phyloP scores from a whole-genome alignment of 805 yeast genomes.

The Yarrowia sp. region DNA sequence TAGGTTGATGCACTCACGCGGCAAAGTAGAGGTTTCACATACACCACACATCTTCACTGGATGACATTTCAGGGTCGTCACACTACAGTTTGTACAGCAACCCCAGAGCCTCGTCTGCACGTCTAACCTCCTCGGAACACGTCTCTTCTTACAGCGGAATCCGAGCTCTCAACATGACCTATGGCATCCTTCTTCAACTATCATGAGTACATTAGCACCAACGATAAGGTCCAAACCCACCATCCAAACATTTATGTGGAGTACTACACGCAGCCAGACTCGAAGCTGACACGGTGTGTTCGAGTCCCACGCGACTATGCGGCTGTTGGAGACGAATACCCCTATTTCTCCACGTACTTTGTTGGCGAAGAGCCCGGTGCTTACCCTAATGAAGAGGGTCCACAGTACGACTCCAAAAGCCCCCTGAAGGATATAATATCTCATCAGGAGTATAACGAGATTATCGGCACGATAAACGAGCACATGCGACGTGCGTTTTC shows the following conservation, averaged over 20 bases:
- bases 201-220: conserved; percentile 28
- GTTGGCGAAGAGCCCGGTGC: conserved; percentile 36
- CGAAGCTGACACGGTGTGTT: conserved; percentile 9
- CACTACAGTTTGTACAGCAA: conserved; percentile 3
- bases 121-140: background rate
- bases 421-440: conserved; percentile 26
- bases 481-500: conserved; percentile 32
- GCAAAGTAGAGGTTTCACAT: background rate
- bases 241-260: conserved; percentile 24
- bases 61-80: background rate
- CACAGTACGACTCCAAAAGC: conserved; percentile 10
- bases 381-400: conserved; percentile 28
- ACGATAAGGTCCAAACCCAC: conserved; percentile 22
- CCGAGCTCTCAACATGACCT: conserved; percentile 2
- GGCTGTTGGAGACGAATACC: conserved; percentile 32
- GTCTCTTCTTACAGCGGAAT: background rate
- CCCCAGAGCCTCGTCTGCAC: background rate
- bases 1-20: background rate
- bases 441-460: conserved; percentile 14
- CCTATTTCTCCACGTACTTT: conserved; percentile 20
- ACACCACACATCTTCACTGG: background rate
- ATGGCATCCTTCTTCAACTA: conserved; percentile 39
- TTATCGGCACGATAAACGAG: conserved; percentile 12
- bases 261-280: background rate
- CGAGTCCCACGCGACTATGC: conserved; percentile 32